phyloP scores from a whole-genome alignment of 768 basidiomycete genomes.

The Pulveroboletus sp. region DNA sequence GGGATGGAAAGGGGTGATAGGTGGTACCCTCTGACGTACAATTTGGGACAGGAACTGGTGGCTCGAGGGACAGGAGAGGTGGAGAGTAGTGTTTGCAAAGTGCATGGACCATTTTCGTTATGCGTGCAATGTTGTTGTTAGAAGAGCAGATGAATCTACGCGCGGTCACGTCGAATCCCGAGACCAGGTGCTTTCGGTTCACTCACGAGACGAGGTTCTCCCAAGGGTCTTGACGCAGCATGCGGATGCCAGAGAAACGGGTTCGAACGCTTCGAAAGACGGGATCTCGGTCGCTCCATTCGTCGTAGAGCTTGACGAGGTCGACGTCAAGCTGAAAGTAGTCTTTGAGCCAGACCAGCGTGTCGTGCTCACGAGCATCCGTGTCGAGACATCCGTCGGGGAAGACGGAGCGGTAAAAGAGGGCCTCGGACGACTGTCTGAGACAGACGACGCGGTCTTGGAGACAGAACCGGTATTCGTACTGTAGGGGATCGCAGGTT shows the following conservation, averaged over 20 bases:
- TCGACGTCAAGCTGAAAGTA: constrained; percentile 89
- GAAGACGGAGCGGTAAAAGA: constrained; percentile 71
- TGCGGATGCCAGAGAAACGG: constrained; percentile 76
- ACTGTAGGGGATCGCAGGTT: constrained; percentile 23
- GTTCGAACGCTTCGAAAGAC: constrained; percentile 64
- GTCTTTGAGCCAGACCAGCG: constrained; percentile 68
- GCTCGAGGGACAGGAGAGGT: constrained; percentile 50
- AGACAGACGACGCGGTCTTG: constrained; percentile 82
- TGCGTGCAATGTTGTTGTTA: constrained; percentile 94
- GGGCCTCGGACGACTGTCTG: constrained; percentile 58
- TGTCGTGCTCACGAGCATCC: constrained; percentile 52
- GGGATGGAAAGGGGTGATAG: constrained; percentile 85
- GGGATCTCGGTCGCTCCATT: constrained; percentile 71
- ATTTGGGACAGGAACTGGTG: constrained; percentile 29
- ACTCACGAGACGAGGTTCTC: constrained; percentile 92
- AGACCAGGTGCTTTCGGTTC: constrained; percentile 1
- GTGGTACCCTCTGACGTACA: constrained; percentile 28
- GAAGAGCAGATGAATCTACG: constrained; percentile 94
- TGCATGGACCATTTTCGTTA: constrained; percentile 87
- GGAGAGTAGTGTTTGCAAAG: constrained; percentile 77
- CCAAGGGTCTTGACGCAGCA: constrained; percentile 92
- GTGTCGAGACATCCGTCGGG: constrained; percentile 40
- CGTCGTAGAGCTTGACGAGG: constrained; percentile 62
- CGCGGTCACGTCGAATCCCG: constrained; percentile 9
- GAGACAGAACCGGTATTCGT: constrained; percentile 78